A percentile compares a stretch with the other conserved stretches of the same genome.
Conservation (phyloP, 1,284 basidiomycete genomes). For the Mycosarcoma mackinlayi region DNA sequence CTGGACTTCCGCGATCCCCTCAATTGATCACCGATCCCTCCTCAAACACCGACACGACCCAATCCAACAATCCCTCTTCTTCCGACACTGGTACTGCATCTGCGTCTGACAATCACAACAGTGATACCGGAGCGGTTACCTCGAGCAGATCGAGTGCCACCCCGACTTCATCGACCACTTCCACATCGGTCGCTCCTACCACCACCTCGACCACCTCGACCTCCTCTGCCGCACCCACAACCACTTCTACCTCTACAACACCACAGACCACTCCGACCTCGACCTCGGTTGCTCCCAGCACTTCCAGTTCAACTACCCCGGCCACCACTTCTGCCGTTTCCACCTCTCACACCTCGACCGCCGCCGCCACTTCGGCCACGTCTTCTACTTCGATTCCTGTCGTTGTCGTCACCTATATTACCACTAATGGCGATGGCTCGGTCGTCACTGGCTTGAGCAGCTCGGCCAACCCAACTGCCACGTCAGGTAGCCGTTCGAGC, state of each 20-base stretch:
- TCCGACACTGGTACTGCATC: slow-evolving; percentile 3
- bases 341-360: slow-evolving; percentile 7
- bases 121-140: neutral
- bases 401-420: slow-evolving; percentile 40
- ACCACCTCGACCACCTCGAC: slow-evolving; percentile 21
- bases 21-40: slow-evolving; percentile 8
- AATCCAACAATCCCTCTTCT: neutral
- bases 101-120: neutral
- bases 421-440: slow-evolving; percentile 22
- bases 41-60: neutral
- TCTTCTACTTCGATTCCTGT: slow-evolving; percentile 24
- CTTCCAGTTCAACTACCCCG: slow-evolving; percentile 17
- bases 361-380: slow-evolving; percentile 9
- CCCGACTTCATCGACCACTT: slow-evolving; percentile 5
- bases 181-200: slow-evolving; percentile 9
- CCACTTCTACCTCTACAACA: slow-evolving; percentile 22
- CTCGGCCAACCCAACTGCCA: slow-evolving; percentile 24
- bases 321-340: slow-evolving; percentile 14
- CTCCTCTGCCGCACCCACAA: slow-evolving; percentile 8
- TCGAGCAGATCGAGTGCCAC: slow-evolving; percentile 1
- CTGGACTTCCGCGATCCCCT: slow-evolving; percentile 23
- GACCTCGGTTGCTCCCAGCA: slow-evolving; percentile 11
- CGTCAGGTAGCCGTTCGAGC: neutral
- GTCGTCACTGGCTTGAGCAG: slow-evolving; percentile 32
- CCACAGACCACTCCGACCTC: slow-evolving; percentile 10